A percentile compares a stretch with the other conserved stretches of the same genome.
Conservation (phyloP, 129 eudicot species). For the Artemisia tridentata region DNA sequence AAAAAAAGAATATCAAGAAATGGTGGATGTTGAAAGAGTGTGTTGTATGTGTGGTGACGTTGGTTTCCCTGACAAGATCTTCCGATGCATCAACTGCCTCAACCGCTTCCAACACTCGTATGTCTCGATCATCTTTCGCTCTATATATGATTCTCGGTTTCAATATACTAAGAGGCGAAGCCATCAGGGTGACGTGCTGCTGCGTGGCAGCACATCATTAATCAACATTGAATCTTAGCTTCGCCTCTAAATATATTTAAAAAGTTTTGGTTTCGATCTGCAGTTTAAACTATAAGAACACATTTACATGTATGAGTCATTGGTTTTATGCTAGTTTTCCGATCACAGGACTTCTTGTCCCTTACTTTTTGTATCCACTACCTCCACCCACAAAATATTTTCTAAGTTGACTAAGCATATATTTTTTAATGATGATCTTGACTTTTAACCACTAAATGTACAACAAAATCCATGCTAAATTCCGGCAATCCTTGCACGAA, state of each 20-base stretch:
- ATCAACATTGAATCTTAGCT: too few relatives aligned
- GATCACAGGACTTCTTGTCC: slow-evolving; percentile 14
- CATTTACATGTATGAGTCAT: background rate
- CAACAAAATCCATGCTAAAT: slow-evolving; percentile 28
- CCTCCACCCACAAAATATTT: slow-evolving; percentile 17
- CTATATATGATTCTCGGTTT: background rate
- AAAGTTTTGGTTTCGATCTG: too few relatives aligned
- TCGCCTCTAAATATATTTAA: too few relatives aligned
- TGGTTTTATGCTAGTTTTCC: background rate
- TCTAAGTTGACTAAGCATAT: slow-evolving; percentile 19
- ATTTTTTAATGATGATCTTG: slow-evolving; percentile 15
- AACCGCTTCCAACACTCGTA: slow-evolving; percentile 87
- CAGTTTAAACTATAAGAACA: background rate
- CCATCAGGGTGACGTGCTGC: too few relatives aligned
- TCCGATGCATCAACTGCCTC: slow-evolving; percentile 68
- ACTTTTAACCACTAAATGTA: slow-evolving; percentile 23
- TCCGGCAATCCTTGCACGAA: slow-evolving; percentile 32
- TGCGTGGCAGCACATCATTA: too few relatives aligned
- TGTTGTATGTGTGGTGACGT: slow-evolving; percentile 90
- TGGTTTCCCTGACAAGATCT: slow-evolving; percentile 81
- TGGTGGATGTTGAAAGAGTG: slow-evolving; percentile 61
- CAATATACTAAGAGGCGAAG: background rate
- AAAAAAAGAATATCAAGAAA: slow-evolving; percentile 1
- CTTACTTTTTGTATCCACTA: slow-evolving; percentile 1
- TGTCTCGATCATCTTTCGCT: slow-evolving; percentile 10